Conservation (phyloP, 805 yeast genomes). For the Hemisphaericaspora nanyangensis region DNA sequence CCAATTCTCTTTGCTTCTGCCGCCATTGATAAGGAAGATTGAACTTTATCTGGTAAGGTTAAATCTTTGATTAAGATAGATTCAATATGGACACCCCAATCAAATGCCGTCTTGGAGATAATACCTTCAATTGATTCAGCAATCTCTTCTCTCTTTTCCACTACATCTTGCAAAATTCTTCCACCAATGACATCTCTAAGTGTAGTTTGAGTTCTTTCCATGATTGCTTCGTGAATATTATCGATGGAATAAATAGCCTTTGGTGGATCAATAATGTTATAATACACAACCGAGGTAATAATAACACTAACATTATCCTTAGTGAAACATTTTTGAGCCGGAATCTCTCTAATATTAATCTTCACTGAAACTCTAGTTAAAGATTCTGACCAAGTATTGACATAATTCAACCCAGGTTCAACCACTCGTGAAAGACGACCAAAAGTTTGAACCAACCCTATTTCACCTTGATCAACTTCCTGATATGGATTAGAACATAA, state of each 20-base stretch:
- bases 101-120: constrained; percentile 56
- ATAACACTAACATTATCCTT: constrained; percentile 61
- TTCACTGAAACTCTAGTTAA: constrained; percentile 49
- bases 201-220: constrained; percentile 70
- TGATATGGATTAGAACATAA: constrained; percentile 57
- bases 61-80: constrained; percentile 66
- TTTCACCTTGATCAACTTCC: constrained; percentile 61
- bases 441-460: constrained; percentile 62
- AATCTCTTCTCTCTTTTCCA: constrained; percentile 68
- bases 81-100: constrained; percentile 71
- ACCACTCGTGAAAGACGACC: constrained; percentile 63
- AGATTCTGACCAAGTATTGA: constrained; percentile 62
- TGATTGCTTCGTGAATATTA: constrained; percentile 51
- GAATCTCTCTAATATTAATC: constrained; percentile 59
- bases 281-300: constrained; percentile 65
- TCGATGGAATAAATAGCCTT: constrained; percentile 58
- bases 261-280: constrained; percentile 64
- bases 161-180: constrained; percentile 62
- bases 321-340: constrained; percentile 68
- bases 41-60: constrained; percentile 50
- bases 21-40: constrained; percentile 63
- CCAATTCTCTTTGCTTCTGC: constrained; percentile 75
- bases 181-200: constrained; percentile 69
- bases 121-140: constrained; percentile 61
- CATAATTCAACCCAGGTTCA: constrained; percentile 65